These are phyloP conservation scores for Neoboletus subvelutipes DNA, from an alignment of 768 basidiomycete genomes.

Conservation along the genomic window DNA sequence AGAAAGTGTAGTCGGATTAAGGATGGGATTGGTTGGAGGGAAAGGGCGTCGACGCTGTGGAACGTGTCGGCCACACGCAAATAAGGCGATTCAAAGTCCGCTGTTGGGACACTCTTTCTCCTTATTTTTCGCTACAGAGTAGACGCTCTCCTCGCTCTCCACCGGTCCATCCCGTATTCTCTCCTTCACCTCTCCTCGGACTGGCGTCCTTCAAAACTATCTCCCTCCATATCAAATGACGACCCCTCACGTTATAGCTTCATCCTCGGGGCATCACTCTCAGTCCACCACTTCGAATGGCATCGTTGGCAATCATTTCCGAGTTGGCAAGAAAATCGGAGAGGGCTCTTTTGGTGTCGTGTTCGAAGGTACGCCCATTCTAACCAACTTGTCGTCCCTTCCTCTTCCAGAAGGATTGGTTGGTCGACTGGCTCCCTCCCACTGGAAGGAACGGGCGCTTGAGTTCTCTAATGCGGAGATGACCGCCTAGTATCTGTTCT, in stretches of 20 bases:
- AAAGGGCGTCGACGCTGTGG: slow-evolving; percentile 2
- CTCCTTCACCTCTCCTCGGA: slow-evolving; percentile 28
- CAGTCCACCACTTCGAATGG: slow-evolving; percentile 64
- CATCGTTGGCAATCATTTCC: slow-evolving; percentile 76
- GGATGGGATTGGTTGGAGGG: neutral
- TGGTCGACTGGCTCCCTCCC: neutral
- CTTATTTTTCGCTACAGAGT: slow-evolving; percentile 29
- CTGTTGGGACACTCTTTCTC: slow-evolving; percentile 22
- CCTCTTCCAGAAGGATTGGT: neutral
- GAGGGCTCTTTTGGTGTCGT: slow-evolving; percentile 99
- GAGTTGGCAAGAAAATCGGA: slow-evolving; percentile 98
- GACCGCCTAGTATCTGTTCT: slow-evolving; percentile 4
- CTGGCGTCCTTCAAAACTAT: slow-evolving; percentile 26
- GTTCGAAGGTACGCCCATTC: slow-evolving; percentile 74
- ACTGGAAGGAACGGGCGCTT: slow-evolving; percentile 12
- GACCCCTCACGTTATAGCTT: slow-evolving; percentile 82
- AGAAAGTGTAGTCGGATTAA: neutral
- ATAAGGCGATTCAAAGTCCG: slow-evolving; percentile 34
- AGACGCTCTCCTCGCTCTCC: slow-evolving; percentile 22
- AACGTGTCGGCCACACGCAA: slow-evolving; percentile 31
- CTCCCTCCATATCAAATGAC: slow-evolving; percentile 47
- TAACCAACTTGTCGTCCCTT: neutral
- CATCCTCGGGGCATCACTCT: slow-evolving; percentile 68
- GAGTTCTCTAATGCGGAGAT: slow-evolving; percentile 3
- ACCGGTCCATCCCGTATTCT: slow-evolving; percentile 22